Conservation (phyloP, 345 rosid genomes). For the Lumnitzera racemosa region DNA sequence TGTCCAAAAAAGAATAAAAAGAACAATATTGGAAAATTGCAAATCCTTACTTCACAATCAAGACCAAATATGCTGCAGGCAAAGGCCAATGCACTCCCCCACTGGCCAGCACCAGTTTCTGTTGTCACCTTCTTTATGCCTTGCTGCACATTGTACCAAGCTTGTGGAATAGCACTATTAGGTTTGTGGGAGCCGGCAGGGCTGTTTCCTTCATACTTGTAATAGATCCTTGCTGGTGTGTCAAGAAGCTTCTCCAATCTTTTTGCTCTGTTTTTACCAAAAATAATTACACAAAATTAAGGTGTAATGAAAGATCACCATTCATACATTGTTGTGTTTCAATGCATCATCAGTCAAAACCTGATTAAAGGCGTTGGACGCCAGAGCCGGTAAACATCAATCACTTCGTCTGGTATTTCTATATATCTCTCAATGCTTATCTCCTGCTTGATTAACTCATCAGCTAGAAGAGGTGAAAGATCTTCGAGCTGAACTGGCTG, state of each 20-base stretch:
- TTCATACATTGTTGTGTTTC: too few relatives aligned
- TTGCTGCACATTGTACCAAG: slow-evolving; percentile 64
- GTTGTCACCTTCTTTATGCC: slow-evolving; percentile 78
- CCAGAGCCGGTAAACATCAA: slow-evolving; percentile 78
- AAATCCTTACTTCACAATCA: slow-evolving; percentile 54
- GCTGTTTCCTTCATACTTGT: slow-evolving; percentile 89
- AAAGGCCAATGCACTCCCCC: slow-evolving; percentile 92
- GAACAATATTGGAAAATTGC: not conserved
- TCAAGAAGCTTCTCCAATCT: slow-evolving; percentile 86
- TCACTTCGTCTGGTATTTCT: slow-evolving; percentile 83
- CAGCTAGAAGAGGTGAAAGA: slow-evolving; percentile 69
- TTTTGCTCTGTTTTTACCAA: slow-evolving; percentile 52
- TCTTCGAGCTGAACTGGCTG: slow-evolving; percentile 70
- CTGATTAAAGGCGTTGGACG: slow-evolving; percentile 94
- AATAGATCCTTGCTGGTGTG: slow-evolving; percentile 90
- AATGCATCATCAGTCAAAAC: slow-evolving; percentile 17
- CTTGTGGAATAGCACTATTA: slow-evolving; percentile 86
- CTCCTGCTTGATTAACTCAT: slow-evolving; percentile 84
- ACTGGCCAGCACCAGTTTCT: slow-evolving; percentile 97
- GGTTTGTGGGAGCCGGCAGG: slow-evolving; percentile 99
- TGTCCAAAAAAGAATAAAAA: not conserved
- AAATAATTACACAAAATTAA: too few relatives aligned
- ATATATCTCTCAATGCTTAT: slow-evolving; percentile 55
- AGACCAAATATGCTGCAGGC: slow-evolving; percentile 82
- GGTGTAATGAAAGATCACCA: too few relatives aligned